Percentiles rank a stretch among this genome's conserved stretches.
Conservation (phyloP, 2,329 filamentous ascomycete genomes). For the Verticillium dahliae region DNA sequence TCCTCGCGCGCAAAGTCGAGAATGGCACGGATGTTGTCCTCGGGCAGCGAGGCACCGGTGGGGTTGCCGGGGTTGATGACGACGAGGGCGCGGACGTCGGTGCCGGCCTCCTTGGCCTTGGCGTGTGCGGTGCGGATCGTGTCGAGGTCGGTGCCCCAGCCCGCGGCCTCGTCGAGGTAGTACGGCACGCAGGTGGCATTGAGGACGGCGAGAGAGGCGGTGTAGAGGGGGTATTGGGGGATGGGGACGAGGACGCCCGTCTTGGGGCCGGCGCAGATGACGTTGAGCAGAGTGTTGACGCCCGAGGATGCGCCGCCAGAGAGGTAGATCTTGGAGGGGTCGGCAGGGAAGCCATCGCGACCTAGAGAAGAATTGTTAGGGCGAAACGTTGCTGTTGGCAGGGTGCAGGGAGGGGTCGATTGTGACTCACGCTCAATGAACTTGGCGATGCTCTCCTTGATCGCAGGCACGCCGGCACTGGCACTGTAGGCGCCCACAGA, state of each 20-base stretch:
- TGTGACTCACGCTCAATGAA: conserved; percentile 74
- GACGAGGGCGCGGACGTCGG: conserved; percentile 86
- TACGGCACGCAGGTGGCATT: conserved; percentile 88
- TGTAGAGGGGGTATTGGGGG: conserved; percentile 97
- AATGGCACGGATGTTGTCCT: conserved; percentile 75
- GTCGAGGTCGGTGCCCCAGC: conserved; percentile 84
- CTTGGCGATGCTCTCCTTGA: conserved; percentile 82
- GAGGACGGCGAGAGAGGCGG: conserved; percentile 79
- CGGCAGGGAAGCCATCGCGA: conserved; percentile 82
- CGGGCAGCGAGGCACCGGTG: conserved; percentile 78
- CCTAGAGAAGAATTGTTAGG: conserved; percentile 31
- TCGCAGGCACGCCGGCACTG: conserved; percentile 79
- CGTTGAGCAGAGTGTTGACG: conserved; percentile 86
- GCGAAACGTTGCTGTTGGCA: background rate
- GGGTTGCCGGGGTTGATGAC: conserved; percentile 99
- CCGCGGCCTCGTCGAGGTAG: conserved; percentile 77
- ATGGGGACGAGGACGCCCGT: conserved; percentile 86
- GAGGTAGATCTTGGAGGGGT: conserved; percentile 79
- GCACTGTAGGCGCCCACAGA: conserved; percentile 96
- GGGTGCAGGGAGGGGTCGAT: background rate
- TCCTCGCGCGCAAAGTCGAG: conserved; percentile 81
- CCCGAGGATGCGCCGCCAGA: conserved; percentile 88
- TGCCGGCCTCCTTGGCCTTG: conserved; percentile 68
- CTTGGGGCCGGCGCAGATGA: conserved; percentile 72
- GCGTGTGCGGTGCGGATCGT: conserved; percentile 68